A percentile compares a stretch with the other conserved stretches of the same genome.
Conservation (phyloP, 108 stramenopile species). For the Schizochytrium sp. region DNA sequence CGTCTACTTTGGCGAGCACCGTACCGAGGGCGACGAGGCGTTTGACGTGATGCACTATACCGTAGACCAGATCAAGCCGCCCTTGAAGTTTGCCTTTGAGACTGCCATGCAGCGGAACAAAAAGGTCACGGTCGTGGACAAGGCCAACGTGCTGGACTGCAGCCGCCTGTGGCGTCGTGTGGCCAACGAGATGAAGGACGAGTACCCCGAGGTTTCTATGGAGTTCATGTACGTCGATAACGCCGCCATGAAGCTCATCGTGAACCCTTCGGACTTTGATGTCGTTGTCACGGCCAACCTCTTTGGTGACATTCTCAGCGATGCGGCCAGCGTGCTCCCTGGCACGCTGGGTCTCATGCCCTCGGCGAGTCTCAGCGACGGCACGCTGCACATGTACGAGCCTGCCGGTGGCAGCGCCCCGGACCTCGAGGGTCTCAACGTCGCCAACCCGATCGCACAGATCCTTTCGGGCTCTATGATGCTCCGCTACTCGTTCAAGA, state of each 20-base stretch:
- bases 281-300: slow-evolving; percentile 95
- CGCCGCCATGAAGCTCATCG: slow-evolving; percentile 96
- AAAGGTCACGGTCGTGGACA: slow-evolving; percentile 91
- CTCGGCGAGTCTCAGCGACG: slow-evolving; percentile 84
- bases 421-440: slow-evolving; percentile 90
- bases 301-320: slow-evolving; percentile 95
- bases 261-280: slow-evolving; percentile 91
- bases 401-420: slow-evolving; percentile 96
- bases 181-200: slow-evolving; percentile 62
- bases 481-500: slow-evolving; percentile 84
- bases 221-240: slow-evolving; percentile 98
- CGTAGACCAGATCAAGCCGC: slow-evolving; percentile 85
- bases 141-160: slow-evolving; percentile 97
- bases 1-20: slow-evolving; percentile 97
- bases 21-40: slow-evolving; percentile 78
- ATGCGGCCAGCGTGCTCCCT: slow-evolving; percentile 93
- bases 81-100: slow-evolving; percentile 79
- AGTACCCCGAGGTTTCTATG: slow-evolving; percentile 78
- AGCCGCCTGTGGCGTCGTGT: slow-evolving; percentile 94
- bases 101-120: slow-evolving; percentile 81
- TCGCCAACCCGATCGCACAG: slow-evolving; percentile 93
- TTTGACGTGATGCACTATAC: slow-evolving; percentile 77
- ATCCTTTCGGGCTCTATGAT: slow-evolving; percentile 97
- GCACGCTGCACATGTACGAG: slow-evolving; percentile 92
- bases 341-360: slow-evolving; percentile 96